These are phyloP conservation scores for Termitomyces sp. DNA, from an alignment of 768 basidiomycete species.

Conservation along the genomic window DNA sequence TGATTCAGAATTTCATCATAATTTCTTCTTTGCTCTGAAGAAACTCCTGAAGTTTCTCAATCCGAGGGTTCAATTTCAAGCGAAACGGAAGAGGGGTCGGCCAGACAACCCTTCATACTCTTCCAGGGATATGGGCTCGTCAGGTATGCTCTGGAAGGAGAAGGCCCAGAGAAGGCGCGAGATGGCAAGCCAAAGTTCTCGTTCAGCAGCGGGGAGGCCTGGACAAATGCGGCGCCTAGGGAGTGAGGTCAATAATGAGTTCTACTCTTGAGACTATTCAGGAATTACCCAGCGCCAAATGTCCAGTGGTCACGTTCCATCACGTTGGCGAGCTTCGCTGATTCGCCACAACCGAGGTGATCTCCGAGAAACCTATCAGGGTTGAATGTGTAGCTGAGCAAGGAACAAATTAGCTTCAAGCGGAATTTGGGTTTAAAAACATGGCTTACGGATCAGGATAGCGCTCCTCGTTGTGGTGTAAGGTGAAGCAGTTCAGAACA, in stretches of 20 bases:
- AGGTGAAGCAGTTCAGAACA: conserved; percentile 37
- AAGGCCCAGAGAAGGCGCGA: conserved; percentile 45
- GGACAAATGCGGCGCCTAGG: conserved; percentile 40
- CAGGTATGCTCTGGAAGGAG: conserved; percentile 34
- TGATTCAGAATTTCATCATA: too few species aligned
- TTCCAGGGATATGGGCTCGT: conserved; percentile 41
- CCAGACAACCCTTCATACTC: conserved; percentile 48
- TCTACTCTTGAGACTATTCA: background rate
- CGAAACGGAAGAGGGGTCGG: too few species aligned
- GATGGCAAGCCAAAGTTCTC: conserved; percentile 43
- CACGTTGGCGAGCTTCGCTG: conserved; percentile 40
- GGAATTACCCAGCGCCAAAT: conserved; percentile 46
- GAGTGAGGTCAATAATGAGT: background rate
- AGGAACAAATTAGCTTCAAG: background rate
- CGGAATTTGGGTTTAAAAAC: conserved; percentile 13
- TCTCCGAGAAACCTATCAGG: conserved; percentile 45
- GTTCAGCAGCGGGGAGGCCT: conserved; percentile 44
- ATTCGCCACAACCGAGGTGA: conserved; percentile 34
- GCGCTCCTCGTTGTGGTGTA: conserved; percentile 35
- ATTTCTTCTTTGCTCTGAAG: conserved; percentile 5
- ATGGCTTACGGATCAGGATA: conserved; percentile 34
- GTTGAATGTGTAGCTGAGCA: conserved; percentile 20
- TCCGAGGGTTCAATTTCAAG: too few species aligned
- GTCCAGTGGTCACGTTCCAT: conserved; percentile 49
- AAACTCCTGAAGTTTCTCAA: conserved; percentile 23